Conservation (phyloP, 805 yeast species). For the Candida wancherniae region DNA sequence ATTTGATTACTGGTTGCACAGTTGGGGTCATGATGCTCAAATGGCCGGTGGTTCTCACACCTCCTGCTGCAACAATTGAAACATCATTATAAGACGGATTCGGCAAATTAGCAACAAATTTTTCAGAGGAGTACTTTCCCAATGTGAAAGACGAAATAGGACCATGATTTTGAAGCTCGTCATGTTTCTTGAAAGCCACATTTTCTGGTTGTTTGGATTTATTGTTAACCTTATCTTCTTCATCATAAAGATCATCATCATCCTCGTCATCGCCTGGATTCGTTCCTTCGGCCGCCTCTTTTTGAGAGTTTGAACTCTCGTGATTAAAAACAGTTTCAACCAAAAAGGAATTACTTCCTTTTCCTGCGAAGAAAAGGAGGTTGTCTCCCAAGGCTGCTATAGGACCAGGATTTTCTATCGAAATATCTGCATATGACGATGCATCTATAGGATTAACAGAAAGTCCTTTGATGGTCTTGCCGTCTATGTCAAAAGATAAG, state of each 20-base stretch:
- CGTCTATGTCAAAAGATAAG: constrained; percentile 37
- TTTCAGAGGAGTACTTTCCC: constrained; percentile 55
- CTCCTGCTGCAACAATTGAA: constrained; percentile 67
- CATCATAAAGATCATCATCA: constrained; percentile 40
- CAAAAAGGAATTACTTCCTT: constrained; percentile 55
- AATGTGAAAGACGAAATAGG: constrained; percentile 66
- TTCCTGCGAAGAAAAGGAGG: constrained; percentile 55
- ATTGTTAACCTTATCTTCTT: constrained; percentile 23
- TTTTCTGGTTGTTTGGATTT: constrained; percentile 13
- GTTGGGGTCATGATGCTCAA: constrained; percentile 63
- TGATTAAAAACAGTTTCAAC: constrained; percentile 40
- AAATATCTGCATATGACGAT: constrained; percentile 25
- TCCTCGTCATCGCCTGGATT: constrained; percentile 35
- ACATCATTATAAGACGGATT: constrained; percentile 66
- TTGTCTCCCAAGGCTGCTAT: constrained; percentile 39
- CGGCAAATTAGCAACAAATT: constrained; percentile 52
- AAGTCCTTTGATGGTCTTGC: constrained; percentile 36
- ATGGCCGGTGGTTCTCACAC: constrained; percentile 51
- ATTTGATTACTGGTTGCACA: constrained; percentile 60
- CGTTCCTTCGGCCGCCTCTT: constrained; percentile 2
- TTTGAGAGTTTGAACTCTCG: no score
- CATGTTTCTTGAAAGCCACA: constrained; percentile 42
- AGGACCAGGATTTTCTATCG: constrained; percentile 36
- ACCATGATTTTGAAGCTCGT: constrained; percentile 59
- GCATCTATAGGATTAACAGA: constrained; percentile 29